Base-by-base conservation (phyloP, 495 filamentous ascomycete species). In the Entonaema liquescens region DNA sequence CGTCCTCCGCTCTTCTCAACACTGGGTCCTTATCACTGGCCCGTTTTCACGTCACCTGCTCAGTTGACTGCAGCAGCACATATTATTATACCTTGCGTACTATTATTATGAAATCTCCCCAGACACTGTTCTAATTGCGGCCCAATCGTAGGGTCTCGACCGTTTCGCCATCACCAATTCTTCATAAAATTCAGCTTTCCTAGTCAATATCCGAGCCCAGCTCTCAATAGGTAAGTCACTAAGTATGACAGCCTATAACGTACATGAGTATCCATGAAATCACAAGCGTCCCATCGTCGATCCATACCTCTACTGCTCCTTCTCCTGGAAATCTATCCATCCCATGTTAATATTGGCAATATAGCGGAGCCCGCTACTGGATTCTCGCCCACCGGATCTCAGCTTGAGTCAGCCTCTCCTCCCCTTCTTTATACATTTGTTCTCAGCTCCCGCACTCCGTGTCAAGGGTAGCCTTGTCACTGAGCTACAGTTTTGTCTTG, bases 301-400 rank as follows among this genome's bases (percentile, higher is more conserved):
- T 68, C 70, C 52, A 62, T 62, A 58, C 56, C 56, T 49, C 28
- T 55, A 68, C 65, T 72, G 57, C 65, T 40, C 50, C 9, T 54
- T 62, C 54, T 52, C 56, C 44, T 21, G 53, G 59, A 15, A 36
- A 31, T 59, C 42, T 65, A 35, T 65, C 40, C 25, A 72, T 65
- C 70, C 70, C 70, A 65, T 72, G 70, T 65, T 72, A 68, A 72
- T 72, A 72, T 72, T 68, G 65, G 17, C 70, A 66, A 62, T 72
- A 63, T 68, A 72, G 70, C 70, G 65, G 70, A 65, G 21, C 65
- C 19, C 44, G 49, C 70, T 72, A 66, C 68, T 64, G 60, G 47
- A 52, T 35, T 67, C 31, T 49, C 31, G 56, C 60, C 65, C 59
- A 52, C 60, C 36, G 53, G 65, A 61, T 65, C 65, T 72, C 70